phyloP scores from a whole-genome alignment of 148 eudicot genomes.

The Vaccinium macrocarpon region DNA sequence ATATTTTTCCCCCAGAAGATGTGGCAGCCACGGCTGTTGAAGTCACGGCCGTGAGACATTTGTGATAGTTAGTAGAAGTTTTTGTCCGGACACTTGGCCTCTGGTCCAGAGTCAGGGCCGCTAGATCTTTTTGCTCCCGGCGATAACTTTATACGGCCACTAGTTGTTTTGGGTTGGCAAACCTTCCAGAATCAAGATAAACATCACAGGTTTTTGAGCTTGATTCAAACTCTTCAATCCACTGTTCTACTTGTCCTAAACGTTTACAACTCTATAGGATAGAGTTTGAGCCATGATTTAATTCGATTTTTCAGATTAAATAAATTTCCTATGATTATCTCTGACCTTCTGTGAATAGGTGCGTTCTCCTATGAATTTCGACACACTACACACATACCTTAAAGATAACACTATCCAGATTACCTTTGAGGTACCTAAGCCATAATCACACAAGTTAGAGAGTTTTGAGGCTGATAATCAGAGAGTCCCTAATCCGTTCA shows the following conservation, averaged over 20 bases:
- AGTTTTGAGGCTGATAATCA: neutral
- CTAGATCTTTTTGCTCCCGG: neutral
- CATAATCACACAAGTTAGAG: neutral
- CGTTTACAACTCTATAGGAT: neutral
- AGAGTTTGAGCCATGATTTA: neutral
- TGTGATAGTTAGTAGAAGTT: neutral
- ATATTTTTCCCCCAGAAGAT: neutral
- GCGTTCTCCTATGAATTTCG: neutral
- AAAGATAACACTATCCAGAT: too few species aligned
- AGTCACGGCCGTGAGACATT: neutral
- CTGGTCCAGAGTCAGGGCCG: neutral
- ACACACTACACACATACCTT: neutral
- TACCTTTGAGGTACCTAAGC: too few species aligned
- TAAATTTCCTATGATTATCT: neutral
- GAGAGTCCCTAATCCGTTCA: neutral
- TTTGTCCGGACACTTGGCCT: neutral
- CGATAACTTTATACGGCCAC: neutral
- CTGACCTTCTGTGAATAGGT: neutral
- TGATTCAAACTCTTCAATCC: neutral
- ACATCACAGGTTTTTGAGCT: neutral
- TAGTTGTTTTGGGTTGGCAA: neutral
- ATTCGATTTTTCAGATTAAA: neutral
- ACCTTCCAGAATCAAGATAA: neutral
- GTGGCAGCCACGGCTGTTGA: neutral
- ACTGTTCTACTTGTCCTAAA: neutral